A percentile compares a stretch with the other conserved stretches of the same genome.
Conservation (phyloP, 345 rosid genomes). For the Arabis hirsuta region DNA sequence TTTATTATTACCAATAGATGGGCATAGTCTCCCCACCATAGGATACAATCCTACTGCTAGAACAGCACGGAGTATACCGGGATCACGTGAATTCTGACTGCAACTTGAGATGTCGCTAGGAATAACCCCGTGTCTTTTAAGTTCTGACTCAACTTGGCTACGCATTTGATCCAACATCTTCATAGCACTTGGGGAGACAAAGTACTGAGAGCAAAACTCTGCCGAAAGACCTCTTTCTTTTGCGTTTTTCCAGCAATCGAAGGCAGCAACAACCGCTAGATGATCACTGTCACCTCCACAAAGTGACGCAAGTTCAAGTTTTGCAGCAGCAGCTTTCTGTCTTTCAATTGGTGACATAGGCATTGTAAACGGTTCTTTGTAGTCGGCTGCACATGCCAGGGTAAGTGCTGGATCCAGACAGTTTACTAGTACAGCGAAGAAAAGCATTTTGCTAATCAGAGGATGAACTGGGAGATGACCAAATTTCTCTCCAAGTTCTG, state of each 20-base stretch:
- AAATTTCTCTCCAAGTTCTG: conserved; percentile 87
- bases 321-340: conserved; percentile 76
- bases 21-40: conserved; percentile 70
- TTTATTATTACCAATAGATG: conserved; percentile 51
- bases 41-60: conserved; percentile 92
- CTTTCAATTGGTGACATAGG: conserved; percentile 77
- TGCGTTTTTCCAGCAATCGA: conserved; percentile 86
- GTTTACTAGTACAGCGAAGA: conserved; percentile 85
- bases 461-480: conserved; percentile 94
- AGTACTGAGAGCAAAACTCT: conserved; percentile 75
- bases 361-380: conserved; percentile 80
- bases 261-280: conserved; percentile 88
- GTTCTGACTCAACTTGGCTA: conserved; percentile 74
- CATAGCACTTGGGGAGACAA: conserved; percentile 75
- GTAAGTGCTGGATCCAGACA: conserved; percentile 98
- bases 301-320: conserved; percentile 76
- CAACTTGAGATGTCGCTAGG: conserved; percentile 60
- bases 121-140: conserved; percentile 66
- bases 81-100: conserved; percentile 67
- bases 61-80: conserved; percentile 82
- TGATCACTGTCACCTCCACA: conserved; percentile 92
- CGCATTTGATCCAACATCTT: conserved; percentile 84
- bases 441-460: conserved; percentile 86
- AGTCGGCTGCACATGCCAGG: conserved; percentile 92
- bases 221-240: conserved; percentile 65